phyloP scores from a whole-genome alignment of 1,139 yeast species.

The Meyerozyma smithsonii region DNA sequence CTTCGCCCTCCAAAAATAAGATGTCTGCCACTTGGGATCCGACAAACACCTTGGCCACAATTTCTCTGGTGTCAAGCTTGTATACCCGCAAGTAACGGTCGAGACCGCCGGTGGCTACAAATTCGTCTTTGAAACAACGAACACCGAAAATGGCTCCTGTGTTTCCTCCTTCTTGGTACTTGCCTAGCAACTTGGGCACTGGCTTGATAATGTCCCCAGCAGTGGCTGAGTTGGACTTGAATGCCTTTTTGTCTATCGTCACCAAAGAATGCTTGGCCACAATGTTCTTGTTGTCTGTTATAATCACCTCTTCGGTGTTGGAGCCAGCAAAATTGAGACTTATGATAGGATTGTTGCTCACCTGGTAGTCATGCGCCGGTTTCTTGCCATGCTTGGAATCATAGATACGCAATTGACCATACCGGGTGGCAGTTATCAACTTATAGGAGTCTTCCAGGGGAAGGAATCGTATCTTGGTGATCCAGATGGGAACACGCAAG shows the following conservation, averaged over 20 bases:
- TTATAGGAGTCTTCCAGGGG: slow-evolving; percentile 28
- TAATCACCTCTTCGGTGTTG: slow-evolving; percentile 36
- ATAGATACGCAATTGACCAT: slow-evolving; percentile 65
- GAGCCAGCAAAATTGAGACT: slow-evolving; percentile 31
- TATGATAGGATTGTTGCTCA: slow-evolving; percentile 45
- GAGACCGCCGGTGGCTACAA: slow-evolving; percentile 65
- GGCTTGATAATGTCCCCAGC: slow-evolving; percentile 40
- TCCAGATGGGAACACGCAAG: slow-evolving; percentile 65
- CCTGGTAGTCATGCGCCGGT: slow-evolving; percentile 49
- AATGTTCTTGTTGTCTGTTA: slow-evolving; percentile 54
- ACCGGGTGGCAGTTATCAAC: slow-evolving; percentile 60
- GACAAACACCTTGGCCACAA: slow-evolving; percentile 65
- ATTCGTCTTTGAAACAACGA: slow-evolving; percentile 16
- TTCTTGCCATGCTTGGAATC: slow-evolving; percentile 55
- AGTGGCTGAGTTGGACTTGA: slow-evolving; percentile 37
- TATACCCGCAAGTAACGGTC: slow-evolving; percentile 83
- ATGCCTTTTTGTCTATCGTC: slow-evolving; percentile 33
- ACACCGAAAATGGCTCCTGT: slow-evolving; percentile 40
- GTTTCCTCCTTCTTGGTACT: slow-evolving; percentile 39
- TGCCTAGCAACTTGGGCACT: slow-evolving; percentile 37
- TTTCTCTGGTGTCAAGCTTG: slow-evolving; percentile 52
- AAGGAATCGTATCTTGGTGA: slow-evolving; percentile 46
- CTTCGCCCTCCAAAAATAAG: slow-evolving; percentile 46
- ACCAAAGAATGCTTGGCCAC: slow-evolving; percentile 50
- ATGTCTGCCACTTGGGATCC: slow-evolving; percentile 70